Evolutionary conservation across 2,329 filamentous ascomycete species (phyloP).

Genomic region (Colletotrichum melonis): DNA sequence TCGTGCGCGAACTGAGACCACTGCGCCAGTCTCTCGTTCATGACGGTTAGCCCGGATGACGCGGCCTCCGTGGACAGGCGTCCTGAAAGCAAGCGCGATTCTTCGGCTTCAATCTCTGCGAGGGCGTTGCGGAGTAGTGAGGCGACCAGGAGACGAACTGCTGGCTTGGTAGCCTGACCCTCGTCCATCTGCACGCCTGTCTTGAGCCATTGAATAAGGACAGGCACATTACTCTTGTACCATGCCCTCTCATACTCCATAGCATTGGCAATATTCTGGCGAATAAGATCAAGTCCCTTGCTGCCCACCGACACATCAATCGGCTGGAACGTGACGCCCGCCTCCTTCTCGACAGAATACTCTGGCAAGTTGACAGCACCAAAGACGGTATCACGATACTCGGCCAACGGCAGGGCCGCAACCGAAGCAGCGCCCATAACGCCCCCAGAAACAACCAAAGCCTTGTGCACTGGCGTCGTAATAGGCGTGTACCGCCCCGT

Average conservation of each 20-base stretch:
- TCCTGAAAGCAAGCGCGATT: slow-evolving; percentile 51
- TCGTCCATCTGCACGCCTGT: slow-evolving; percentile 51
- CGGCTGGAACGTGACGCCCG: slow-evolving; percentile 58
- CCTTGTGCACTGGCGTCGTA: slow-evolving; percentile 86
- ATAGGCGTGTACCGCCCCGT: slow-evolving; percentile 74
- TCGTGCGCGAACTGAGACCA: slow-evolving; percentile 87
- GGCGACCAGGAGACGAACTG: slow-evolving; percentile 73
- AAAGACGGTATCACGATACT: slow-evolving; percentile 56
- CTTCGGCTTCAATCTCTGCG: slow-evolving; percentile 61
- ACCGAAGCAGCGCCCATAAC: slow-evolving; percentile 73
- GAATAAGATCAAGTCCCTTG: slow-evolving; percentile 74
- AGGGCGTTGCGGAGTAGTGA: slow-evolving; percentile 72
- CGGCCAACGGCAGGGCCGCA: slow-evolving; percentile 53
- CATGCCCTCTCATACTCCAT: slow-evolving; percentile 79
- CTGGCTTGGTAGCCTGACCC: slow-evolving; percentile 68
- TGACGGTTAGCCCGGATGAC: slow-evolving; percentile 53
- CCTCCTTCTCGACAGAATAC: slow-evolving; percentile 49
- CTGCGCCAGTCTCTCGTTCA: slow-evolving; percentile 70
- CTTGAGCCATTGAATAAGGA: slow-evolving; percentile 74
- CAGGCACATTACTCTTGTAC: slow-evolving; percentile 77
- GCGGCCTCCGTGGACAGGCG: slow-evolving; percentile 44
- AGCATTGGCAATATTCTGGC: slow-evolving; percentile 76
- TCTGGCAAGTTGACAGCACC: slow-evolving; percentile 69
- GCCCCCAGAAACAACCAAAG: slow-evolving; percentile 79
- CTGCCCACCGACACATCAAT: slow-evolving; percentile 74